Evolutionary conservation across 805 yeast genomes (phyloP).

Genomic region (Nakazawaea holstii): DNA sequence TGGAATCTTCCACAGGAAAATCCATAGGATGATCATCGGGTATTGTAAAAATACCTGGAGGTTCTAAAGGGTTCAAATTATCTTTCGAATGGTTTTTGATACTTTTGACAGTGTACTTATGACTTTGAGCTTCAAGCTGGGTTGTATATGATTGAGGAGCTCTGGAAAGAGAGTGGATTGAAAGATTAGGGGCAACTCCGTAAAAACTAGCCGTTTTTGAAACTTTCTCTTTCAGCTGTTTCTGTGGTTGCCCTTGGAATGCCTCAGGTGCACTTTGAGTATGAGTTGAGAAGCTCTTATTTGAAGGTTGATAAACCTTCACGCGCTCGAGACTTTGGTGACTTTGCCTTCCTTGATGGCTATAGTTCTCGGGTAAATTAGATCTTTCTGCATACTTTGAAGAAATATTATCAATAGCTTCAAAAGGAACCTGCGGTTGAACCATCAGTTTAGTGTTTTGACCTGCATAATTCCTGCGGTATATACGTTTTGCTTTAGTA

Average conservation of each 20-base stretch:
- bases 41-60: neutral
- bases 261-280: no score
- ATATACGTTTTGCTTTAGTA: neutral
- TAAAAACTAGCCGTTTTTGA: neutral
- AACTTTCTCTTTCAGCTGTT: neutral
- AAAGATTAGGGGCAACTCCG: conserved; percentile 5
- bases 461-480: neutral
- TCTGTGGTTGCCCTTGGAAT: no score
- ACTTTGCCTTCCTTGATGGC: neutral
- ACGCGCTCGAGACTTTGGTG: no score
- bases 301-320: no score
- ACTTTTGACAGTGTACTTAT: neutral
- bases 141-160: conserved; percentile 20
- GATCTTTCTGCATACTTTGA: no score
- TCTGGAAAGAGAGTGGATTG: conserved; percentile 17
- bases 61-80: conserved; percentile 10
- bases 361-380: neutral
- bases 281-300: neutral
- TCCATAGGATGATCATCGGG: neutral
- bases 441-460: neutral
- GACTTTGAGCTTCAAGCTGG: conserved; percentile 19
- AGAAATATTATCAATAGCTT: no score
- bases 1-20: neutral
- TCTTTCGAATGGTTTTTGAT: neutral
- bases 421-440: neutral